phyloP scores from a whole-genome alignment of 805 yeast genomes.

The Wickerhamomyces strasburgensis region DNA sequence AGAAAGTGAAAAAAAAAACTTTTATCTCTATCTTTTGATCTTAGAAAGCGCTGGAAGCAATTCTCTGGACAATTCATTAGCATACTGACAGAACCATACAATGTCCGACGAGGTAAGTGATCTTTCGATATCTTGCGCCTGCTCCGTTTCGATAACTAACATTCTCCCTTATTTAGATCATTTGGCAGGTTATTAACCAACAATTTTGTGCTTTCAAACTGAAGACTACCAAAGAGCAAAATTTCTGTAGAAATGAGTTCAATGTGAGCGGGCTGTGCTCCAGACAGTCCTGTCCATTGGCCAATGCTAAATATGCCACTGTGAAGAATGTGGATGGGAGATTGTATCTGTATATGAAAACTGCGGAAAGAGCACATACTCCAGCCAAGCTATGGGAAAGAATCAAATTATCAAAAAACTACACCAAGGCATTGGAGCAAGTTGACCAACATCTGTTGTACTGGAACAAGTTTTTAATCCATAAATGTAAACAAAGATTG shows the following conservation, averaged over 20 bases:
- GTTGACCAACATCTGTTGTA: constrained; percentile 81
- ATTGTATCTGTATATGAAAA: constrained; percentile 86
- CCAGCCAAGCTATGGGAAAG: constrained; percentile 96
- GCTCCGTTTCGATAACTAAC: constrained; percentile 15
- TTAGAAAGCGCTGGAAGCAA: too few species aligned
- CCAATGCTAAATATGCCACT: constrained; percentile 88
- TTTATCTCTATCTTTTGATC: too few species aligned
- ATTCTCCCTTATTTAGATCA: constrained; percentile 42
- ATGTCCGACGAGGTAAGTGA: constrained; percentile 26
- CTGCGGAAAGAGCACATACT: constrained; percentile 95
- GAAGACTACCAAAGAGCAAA: constrained; percentile 82
- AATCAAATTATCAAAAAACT: constrained; percentile 83
- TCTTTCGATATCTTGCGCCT: too few species aligned
- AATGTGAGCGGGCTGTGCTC: constrained; percentile 93
- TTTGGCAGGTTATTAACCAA: constrained; percentile 96
- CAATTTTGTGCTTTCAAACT: constrained; percentile 94
- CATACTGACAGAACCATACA: not conserved
- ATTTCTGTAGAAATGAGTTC: constrained; percentile 92
- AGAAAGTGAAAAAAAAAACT: too few species aligned
- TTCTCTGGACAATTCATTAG: too few species aligned
- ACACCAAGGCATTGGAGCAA: constrained; percentile 81
- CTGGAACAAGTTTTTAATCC: constrained; percentile 89
- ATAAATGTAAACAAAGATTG: constrained; percentile 93
- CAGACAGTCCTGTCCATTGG: constrained; percentile 93
- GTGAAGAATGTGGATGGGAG: constrained; percentile 76